Evolutionary conservation across 257 asterid genomes (phyloP), one percentile per base, ranked within the genome.

Genomic region (Asclepias syriaca): DNA sequence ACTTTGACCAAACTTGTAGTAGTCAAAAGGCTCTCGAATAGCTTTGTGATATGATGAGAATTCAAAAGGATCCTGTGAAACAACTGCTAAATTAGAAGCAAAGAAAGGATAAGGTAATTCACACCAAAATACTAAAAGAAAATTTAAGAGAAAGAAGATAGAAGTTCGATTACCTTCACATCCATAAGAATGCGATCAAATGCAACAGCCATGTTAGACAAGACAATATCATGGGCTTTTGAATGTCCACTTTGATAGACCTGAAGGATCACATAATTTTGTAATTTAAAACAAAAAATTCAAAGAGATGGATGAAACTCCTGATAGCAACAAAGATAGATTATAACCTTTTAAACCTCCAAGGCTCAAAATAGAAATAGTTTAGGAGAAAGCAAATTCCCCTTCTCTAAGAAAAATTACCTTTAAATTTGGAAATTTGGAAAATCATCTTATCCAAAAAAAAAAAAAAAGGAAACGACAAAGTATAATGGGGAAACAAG

Each of bases 11-110:
- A 91, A 89, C 79, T 76, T 55, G 85, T 84, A 91, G 84, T 91
- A 91, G 80, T 91, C 97, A 82, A 89, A 91, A 75, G 97, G 97
- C 72, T 89, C 90, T 72, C 97, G 94, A 76, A 91, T 82, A 78
- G 97, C 96, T 81, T 77, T 73, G 82, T 91, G 97, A 78, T 85
- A 53, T 19, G 96, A 89, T 56, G 85, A 78, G 81, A 91, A 89
- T 58, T 84, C 92, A 81, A 85, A 91, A 49, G 97, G 85, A 64
- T 87, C 94, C 96, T 91, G 91, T 65, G 79, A 84, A 29, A 58
- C 69, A 65, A 71, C 46, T 68, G 29, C 40, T 69, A 18, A 59
- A 15, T 24, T 43, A 59, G 16, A 5, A 76, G 66, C 77, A 46
- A 70, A 29, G 91, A 73, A 82, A 84, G 34, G 58, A 74, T 64